Evolutionary conservation across 2,329 filamentous ascomycete genomes (phyloP), one percentile per base, ranked within the genome.

Genomic region (Orbilia blumenaviensis): DNA sequence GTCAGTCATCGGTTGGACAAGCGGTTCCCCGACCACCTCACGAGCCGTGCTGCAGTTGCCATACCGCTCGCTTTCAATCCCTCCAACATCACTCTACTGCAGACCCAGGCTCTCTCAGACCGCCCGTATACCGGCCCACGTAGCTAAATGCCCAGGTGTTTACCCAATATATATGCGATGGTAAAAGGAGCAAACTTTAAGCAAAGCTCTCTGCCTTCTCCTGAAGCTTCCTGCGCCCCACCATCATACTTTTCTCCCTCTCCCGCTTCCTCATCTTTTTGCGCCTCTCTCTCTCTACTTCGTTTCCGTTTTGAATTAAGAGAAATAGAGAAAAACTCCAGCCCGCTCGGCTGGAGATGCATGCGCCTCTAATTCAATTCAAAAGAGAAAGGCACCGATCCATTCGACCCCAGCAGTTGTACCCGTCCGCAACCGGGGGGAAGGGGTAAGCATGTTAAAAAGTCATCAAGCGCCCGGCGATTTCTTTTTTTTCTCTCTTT

Each of bases 361-460:
- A 34, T 62, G 69, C 48, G 63, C 69, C 69, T 75, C 71, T 50
- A 63, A 63, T 71, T 25, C 32, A 8, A 18, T 56, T 58, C 58
- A 54, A 27, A n/a, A n/a, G n/a, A n/a, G n/a, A n/a, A n/a, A n/a
- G n/a, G n/a, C n/a, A n/a, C 44, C 44, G 62, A 67, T 58, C 71
- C 71, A 75, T 75, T 63, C 54, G 54, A 67, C 62, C 71, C 71
- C 36, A 29, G 62, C 44, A 32, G 25, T 75, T 74, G 58, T 62
- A 36, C 54, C 71, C 62, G 62, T 68, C 46, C 42, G 41, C 71
- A 63, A 64, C 52, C 71, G 62, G 71, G 56, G 27, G 34, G 14
- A 27, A n/a, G n/a, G n/a, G n/a, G n/a, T n/a, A n/a, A n/a, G n/a
- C n/a, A n/a, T n/a, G n/a, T n/a, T n/a, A 41, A n/a, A 6, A 41